Percentiles rank a stretch among this genome's conserved stretches.
Evolutionary conservation across 768 basidiomycete genomes (phyloP).

Genomic region (Psilocybe cyanescens): DNA sequence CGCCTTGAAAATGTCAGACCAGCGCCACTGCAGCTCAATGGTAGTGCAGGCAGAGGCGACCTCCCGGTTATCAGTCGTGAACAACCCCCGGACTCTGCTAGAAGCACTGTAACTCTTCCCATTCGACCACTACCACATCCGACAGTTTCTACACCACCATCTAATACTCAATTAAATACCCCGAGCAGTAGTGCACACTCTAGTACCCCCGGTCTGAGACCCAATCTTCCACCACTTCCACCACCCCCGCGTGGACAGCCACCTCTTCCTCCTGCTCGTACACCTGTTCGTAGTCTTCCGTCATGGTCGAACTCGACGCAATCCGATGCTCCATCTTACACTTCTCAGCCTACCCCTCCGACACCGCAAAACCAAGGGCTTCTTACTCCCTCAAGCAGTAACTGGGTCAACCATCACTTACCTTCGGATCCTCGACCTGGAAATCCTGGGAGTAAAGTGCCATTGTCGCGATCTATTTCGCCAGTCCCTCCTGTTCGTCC

Average conservation of each 20-base stretch:
- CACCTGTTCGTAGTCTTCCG: constrained; percentile 40
- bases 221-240: constrained; percentile 67
- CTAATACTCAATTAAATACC: constrained; percentile 27
- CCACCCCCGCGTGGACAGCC: constrained; percentile 73
- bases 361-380: constrained; percentile 38
- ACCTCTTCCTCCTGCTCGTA: constrained; percentile 47
- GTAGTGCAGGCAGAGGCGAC: constrained; percentile 54
- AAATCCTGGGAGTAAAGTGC: constrained; percentile 44
- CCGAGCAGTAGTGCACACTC: constrained; percentile 38
- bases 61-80: constrained; percentile 78
- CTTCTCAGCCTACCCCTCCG: constrained; percentile 43
- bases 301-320: constrained; percentile 63
- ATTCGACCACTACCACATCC: constrained; percentile 58
- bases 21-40: constrained; percentile 78
- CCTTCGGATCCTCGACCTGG: constrained; percentile 65
- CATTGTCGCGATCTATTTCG: constrained; percentile 44
- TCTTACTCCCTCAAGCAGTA: constrained; percentile 49
- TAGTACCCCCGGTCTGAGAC: constrained; percentile 38
- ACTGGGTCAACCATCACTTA: constrained; percentile 54
- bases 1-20: constrained; percentile 70
- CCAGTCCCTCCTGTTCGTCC: constrained; percentile 43
- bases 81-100: constrained; percentile 60
- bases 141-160: constrained; percentile 33
- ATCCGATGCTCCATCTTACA: constrained; percentile 50
- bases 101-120: constrained; percentile 26